Evolutionary conservation across 768 basidiomycete genomes (phyloP), one percentile per base, ranked within the genome.

Genomic region (Pseudohyphozyma bogoriensis): DNA sequence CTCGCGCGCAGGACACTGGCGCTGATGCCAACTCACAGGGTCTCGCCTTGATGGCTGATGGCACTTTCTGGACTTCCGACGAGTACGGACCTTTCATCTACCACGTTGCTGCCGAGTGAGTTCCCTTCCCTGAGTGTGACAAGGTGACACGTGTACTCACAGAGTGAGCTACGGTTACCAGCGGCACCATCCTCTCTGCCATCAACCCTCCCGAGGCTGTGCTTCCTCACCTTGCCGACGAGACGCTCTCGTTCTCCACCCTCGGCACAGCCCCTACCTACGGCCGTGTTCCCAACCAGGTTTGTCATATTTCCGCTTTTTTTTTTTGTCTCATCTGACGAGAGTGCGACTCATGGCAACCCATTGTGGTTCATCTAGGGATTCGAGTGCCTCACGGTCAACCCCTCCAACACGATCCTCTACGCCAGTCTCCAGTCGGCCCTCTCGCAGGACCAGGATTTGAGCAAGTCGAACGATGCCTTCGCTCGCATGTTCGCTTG

Each of bases 371-470:
- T n/a, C n/a, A n/a, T n/a, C n/a, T n/a, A n/a, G 55, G 82, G 82
- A 4, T 81, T 85, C 40, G 82, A 85, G 68, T 80, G 81, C 28
- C 73, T 85, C 16, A 83, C 83, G 0, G 56, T 79, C 4, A 79
- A 80, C 59, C 65, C 78, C 0, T 66, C 74, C 9, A 80, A 79
- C 2, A 72, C 73, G 6, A 79, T 75, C 2, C 75, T 85, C 2
- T 85, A 82, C 68, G 82, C 78, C 0, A 77, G 85, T 66, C 76
- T 85, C 2, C 84, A 86, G 66, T 77, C 79, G 8, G 84, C 82
- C 0, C 77, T 80, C 1, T 78, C 82, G 5, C 84, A 85, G 64
- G 84, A 84, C 64, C 81, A 83, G n/a, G 81, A 81, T 0, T 64
- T 68, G 40, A 64, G 64, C 40, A 72, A 76, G 56, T 78, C 79